phyloP scores from a whole-genome alignment of 306 rosid species.

The Pyrus betulifolia region DNA sequence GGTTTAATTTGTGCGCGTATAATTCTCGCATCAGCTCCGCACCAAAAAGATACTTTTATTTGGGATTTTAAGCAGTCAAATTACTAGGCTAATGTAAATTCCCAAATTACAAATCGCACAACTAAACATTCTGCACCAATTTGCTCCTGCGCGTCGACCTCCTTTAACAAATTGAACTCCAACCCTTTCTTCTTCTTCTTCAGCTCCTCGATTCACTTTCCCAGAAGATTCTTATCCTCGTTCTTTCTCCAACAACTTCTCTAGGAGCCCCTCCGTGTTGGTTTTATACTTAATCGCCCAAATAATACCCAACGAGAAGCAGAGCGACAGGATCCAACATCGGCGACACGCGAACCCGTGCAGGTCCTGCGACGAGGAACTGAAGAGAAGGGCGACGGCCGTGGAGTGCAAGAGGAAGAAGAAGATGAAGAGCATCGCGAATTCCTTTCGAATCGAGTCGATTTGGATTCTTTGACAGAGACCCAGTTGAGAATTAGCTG shows the following conservation, averaged over 20 bases:
- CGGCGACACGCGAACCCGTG: constrained; percentile 37
- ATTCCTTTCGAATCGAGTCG: too few species aligned
- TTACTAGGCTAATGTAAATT: too few species aligned
- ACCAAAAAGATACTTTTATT: too few species aligned
- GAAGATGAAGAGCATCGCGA: too few species aligned
- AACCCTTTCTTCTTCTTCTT: constrained; percentile 54
- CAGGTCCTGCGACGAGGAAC: constrained; percentile 18
- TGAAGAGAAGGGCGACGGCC: constrained; percentile 43
- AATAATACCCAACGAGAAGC: constrained; percentile 61
- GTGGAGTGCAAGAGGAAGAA: too few species aligned
- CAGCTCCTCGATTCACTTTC: constrained; percentile 71
- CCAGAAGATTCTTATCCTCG: constrained; percentile 54
- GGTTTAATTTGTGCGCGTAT: too few species aligned
- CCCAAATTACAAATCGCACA: constrained; percentile 31
- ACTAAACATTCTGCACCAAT: constrained; percentile 56
- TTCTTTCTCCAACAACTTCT: constrained; percentile 72
- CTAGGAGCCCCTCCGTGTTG: constrained; percentile 62
- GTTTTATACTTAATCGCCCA: constrained; percentile 89
- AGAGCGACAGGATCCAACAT: constrained; percentile 54
- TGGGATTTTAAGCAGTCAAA: neutral
- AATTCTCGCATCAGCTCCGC: too few species aligned
- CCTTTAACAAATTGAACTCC: constrained; percentile 83
- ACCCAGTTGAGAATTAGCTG: constrained; percentile 64
- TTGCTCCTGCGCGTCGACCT: constrained; percentile 63
- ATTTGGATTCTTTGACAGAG: neutral